Conservation (phyloP, 495 filamentous ascomycete genomes). For the Aspergillus indologenus region DNA sequence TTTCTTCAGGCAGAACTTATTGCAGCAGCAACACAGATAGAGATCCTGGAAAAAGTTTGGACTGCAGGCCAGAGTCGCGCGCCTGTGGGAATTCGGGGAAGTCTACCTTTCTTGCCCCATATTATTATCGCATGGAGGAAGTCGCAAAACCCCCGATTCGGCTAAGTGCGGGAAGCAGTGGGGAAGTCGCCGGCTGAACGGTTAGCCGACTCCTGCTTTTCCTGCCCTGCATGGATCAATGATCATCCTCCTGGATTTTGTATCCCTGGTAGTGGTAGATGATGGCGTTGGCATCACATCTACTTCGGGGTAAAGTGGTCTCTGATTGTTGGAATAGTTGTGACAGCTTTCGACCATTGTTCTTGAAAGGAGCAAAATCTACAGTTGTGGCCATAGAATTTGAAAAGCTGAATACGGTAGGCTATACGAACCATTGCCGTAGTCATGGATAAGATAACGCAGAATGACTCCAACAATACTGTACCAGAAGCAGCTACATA, state of each 20-base stretch:
- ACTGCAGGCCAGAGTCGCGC: not conserved
- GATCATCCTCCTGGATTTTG: not conserved
- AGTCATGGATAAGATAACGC: too few relatives aligned
- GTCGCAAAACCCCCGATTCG: not conserved
- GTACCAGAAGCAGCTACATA: too few relatives aligned
- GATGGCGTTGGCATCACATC: too few relatives aligned
- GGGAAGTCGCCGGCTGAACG: slow-evolving; percentile 1
- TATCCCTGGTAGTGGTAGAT: not conserved
- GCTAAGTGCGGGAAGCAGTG: not conserved
- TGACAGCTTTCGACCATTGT: too few relatives aligned
- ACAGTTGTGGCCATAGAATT: too few relatives aligned
- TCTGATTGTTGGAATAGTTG: too few relatives aligned
- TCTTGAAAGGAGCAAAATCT: too few relatives aligned
- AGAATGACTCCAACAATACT: too few relatives aligned
- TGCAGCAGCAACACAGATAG: not conserved
- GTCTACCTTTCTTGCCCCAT: not conserved
- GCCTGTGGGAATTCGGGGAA: not conserved
- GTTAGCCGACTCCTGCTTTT: not conserved
- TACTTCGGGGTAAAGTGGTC: too few relatives aligned
- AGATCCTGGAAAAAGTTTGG: not conserved
- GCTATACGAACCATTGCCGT: too few relatives aligned
- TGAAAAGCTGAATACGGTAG: too few relatives aligned
- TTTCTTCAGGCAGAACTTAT: not conserved
- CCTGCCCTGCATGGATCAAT: not conserved
- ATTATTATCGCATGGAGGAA: not conserved